Evolutionary conservation across 1,139 yeast genomes (phyloP).

Genomic region (Kodamaea sp.): DNA sequence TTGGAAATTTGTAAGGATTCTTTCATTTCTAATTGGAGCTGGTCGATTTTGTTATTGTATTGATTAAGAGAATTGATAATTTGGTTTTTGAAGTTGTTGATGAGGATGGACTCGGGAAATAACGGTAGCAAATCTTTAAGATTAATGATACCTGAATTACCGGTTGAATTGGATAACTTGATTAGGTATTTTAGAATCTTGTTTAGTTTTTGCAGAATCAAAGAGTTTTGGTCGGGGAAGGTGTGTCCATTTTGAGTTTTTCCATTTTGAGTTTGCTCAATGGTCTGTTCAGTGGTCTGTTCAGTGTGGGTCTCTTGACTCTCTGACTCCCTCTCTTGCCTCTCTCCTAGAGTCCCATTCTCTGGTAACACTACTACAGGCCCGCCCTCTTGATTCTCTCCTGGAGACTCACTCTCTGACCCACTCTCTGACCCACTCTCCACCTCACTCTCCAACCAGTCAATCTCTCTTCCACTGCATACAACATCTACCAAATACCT

Average conservation of each 20-base stretch:
- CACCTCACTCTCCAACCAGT: conserved; percentile 14
- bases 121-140: conserved; percentile 82
- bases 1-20: conserved; percentile 65
- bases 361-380: too few relatives aligned
- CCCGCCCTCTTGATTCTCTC: too few relatives aligned
- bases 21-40: conserved; percentile 71
- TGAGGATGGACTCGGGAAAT: conserved; percentile 77
- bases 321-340: conserved; percentile 2
- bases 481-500: conserved; percentile 49
- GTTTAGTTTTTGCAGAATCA: conserved; percentile 17
- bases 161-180: conserved; percentile 34
- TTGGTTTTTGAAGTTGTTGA: conserved; percentile 81
- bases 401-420: background rate
- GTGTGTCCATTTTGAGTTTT: background rate
- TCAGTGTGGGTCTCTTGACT: background rate
- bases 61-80: conserved; percentile 73
- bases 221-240: background rate
- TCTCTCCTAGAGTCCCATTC: background rate
- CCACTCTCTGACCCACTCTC: background rate
- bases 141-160: conserved; percentile 33
- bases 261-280: background rate
- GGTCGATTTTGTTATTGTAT: conserved; percentile 61
- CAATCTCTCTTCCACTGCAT: conserved; percentile 24
- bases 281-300: background rate
- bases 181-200: conserved; percentile 38